Base-by-base conservation (phyloP, 2,329 filamentous ascomycete species). In the Metarhizium robertsii region DNA sequence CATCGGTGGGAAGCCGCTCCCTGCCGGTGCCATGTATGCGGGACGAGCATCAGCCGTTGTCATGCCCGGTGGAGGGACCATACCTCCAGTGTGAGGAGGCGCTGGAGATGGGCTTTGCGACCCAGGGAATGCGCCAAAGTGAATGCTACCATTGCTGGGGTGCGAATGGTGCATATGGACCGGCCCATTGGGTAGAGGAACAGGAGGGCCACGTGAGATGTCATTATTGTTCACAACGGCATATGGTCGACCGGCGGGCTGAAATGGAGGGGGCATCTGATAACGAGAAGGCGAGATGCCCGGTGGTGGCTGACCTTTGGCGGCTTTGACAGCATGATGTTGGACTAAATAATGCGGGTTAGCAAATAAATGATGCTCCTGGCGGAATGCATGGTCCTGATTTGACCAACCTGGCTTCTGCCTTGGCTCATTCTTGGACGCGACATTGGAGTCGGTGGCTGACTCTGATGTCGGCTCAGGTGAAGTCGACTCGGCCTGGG, bases 81-180 rank as follows among this genome's bases (percentile, higher is more conserved):
- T 75, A 54, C 71, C 73, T 38, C 71, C 73, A 14, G 75, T 75
- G 49, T 68, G 72, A 53, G 79, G 79, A 46, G 75, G 75, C 20
- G 72, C 79, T 1, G 83, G 83, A 5, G 83, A 85, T 1, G 81
- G 79, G 53, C 74, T 77, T 61, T 79, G 78, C 13, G 83, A 85
- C 18, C 75, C 77, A 36, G 75, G 69, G 58, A 80, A 78, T 6
- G 72, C 73, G 38, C 79, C 79, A 61, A 85, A 84, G 58, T 83
- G 74, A 53, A 84, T 69, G 64, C 76, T 83, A 42, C 78, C 74
- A 57, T 77, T 77, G 64, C 78, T 84, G 14, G 74, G 75, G 54
- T 79, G 80, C 45, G 75, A 66, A 53, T 81, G 78, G 60, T 83
- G 79, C 61, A 77, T 65, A 36, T 64, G 66, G 20, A 63, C 65